Conservation (phyloP, 2,329 filamentous ascomycete species). For the Fusarium sp. region DNA sequence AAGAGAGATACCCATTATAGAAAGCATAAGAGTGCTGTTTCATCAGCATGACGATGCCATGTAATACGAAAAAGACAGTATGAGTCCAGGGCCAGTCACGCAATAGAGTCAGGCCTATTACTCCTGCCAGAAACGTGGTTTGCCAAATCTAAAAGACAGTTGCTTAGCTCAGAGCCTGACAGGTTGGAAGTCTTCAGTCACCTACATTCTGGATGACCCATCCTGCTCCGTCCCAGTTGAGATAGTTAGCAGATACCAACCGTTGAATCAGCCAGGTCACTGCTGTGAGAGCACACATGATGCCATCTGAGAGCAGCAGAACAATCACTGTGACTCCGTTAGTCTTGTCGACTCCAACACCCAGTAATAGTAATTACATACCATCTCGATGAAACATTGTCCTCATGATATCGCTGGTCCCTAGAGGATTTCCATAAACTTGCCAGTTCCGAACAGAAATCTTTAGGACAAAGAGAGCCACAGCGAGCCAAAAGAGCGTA, state of each 20-base stretch:
- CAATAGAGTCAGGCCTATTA: slow-evolving; percentile 74
- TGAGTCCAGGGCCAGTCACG: slow-evolving; percentile 87
- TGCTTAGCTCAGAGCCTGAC: not conserved
- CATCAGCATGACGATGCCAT: slow-evolving; percentile 82
- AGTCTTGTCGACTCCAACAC: not conserved
- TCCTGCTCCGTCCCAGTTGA: slow-evolving; percentile 75
- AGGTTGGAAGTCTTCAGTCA: not conserved
- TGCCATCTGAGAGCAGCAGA: slow-evolving; percentile 71
- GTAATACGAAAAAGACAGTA: slow-evolving; percentile 80
- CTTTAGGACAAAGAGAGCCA: slow-evolving; percentile 73
- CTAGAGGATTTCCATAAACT: slow-evolving; percentile 74
- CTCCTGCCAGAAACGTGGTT: slow-evolving; percentile 68
- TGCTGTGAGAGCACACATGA: slow-evolving; percentile 74
- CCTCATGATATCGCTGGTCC: slow-evolving; percentile 76
- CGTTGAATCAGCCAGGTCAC: slow-evolving; percentile 75
- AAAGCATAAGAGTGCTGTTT: slow-evolving; percentile 86
- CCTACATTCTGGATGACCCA: slow-evolving; percentile 79
- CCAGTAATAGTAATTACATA: slow-evolving; percentile 34
- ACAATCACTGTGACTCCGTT: slow-evolving; percentile 58
- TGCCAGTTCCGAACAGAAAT: slow-evolving; percentile 76
- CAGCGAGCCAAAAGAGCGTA: slow-evolving; percentile 80
- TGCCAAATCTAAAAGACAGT: slow-evolving; percentile 71
- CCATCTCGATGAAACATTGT: slow-evolving; percentile 70
- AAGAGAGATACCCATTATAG: slow-evolving; percentile 79
- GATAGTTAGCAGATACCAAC: slow-evolving; percentile 65